These are phyloP conservation scores for Colletotrichum somersetense DNA, from an alignment of 2,329 filamentous ascomycete species.

Conservation along the genomic window DNA sequence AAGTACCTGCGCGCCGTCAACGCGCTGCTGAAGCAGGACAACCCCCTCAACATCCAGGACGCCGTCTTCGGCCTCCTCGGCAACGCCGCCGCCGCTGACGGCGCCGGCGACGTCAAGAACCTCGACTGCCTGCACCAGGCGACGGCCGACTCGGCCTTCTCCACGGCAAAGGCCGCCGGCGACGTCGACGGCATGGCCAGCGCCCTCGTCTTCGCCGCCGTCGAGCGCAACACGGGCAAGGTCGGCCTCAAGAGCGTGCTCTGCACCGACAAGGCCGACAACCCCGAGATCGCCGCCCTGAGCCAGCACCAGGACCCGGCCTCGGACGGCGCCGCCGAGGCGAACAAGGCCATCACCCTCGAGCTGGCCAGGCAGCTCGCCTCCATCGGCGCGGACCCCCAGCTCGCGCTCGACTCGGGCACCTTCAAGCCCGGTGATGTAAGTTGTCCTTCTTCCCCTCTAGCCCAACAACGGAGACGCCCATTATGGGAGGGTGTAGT, in stretches of 20 bases:
- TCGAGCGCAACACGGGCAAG: conserved; percentile 71
- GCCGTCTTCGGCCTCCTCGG: conserved; percentile 62
- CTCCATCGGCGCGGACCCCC: conserved; percentile 71
- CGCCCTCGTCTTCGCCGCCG: conserved; percentile 65
- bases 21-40: conserved; percentile 59
- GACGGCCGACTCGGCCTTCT: conserved; percentile 71
- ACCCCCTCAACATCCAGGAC: conserved; percentile 65
- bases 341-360: conserved; percentile 73
- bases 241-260: conserved; percentile 69
- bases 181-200: conserved; percentile 65
- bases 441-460: conserved; percentile 43
- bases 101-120: conserved; percentile 52
- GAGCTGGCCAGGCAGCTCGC: conserved; percentile 71
- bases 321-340: conserved; percentile 64
- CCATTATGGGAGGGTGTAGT: no score
- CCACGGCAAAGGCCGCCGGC: conserved; percentile 68
- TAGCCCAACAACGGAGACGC: background rate
- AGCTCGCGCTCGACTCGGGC: conserved; percentile 70
- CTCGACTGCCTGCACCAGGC: conserved; percentile 71
- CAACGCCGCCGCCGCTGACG: conserved; percentile 57
- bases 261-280: conserved; percentile 69
- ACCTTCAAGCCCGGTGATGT: conserved; percentile 73
- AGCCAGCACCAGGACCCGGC: conserved; percentile 78
- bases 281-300: conserved; percentile 75
- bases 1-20: conserved; percentile 61